A percentile compares a stretch with the other conserved stretches of the same genome.
These are phyloP conservation scores for Hemileccinum rubropunctum DNA, from an alignment of 768 basidiomycete species.

Conservation along the genomic window DNA sequence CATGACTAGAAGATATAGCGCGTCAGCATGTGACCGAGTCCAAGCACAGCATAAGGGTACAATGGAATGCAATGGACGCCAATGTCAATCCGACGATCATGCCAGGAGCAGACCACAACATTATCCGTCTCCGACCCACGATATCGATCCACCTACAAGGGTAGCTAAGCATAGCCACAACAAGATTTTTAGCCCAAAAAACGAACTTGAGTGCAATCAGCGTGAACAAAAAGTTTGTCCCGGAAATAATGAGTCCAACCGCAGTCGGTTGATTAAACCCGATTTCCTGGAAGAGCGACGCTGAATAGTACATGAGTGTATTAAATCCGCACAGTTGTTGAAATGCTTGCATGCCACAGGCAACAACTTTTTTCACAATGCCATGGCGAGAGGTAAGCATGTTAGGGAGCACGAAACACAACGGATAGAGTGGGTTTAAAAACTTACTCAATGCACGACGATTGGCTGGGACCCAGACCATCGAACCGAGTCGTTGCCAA, in stretches of 20 bases:
- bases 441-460: constrained; percentile 64
- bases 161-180: not conserved
- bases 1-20: constrained; percentile 39
- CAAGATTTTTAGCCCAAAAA: not conserved
- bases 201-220: constrained; percentile 64
- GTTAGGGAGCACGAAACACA: not conserved
- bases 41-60: not conserved
- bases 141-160: constrained; percentile 51
- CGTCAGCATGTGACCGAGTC: not conserved
- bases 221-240: constrained; percentile 78
- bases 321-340: constrained; percentile 88
- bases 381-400: not conserved
- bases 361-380: constrained; percentile 48
- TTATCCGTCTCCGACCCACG: constrained; percentile 66
- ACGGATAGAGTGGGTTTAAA: not conserved
- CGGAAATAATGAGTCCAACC: constrained; percentile 74
- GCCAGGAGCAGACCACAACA: constrained; percentile 68
- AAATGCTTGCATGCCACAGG: constrained; percentile 78
- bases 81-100: constrained; percentile 68
- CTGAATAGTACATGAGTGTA: constrained; percentile 72
- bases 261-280: constrained; percentile 83
- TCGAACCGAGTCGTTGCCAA: constrained; percentile 49
- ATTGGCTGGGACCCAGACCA: constrained; percentile 56
- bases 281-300: constrained; percentile 76
- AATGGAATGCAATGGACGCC: constrained; percentile 64